Evolutionary conservation across 768 basidiomycete genomes (phyloP), one percentile per base, ranked within the genome.

Genomic region (Tylopilus plumbeoviolaceoides): DNA sequence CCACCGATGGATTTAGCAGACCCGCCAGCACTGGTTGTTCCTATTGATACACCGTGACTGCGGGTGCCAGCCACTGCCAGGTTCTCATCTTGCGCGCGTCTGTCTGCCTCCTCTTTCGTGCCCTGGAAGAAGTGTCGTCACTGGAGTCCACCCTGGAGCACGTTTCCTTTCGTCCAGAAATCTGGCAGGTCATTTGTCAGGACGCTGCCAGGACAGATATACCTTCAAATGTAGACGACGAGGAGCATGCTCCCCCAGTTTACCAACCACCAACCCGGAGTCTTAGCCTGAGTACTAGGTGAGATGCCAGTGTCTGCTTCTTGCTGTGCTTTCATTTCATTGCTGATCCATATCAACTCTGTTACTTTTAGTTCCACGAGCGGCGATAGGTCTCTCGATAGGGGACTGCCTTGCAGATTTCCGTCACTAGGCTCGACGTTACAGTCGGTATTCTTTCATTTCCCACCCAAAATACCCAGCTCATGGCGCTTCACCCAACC

Each of bases 101-200:
- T 33, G 8, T 38, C 14, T 23, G 15, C 21, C 18, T 31, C n/a
- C 40, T 33, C 35, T 18, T 14, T 35, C 18, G 31, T 17, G 12
- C 15, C 10, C 38, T 14, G 23, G 36, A 42, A 55, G 18, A 27
- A 42, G 35, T 11, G 12, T 39, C 8, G 20, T 42, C 15, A n/a
- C 6, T 25, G 4, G 23, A 25, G 49, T 33, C 11, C 58, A 47
- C 15, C 21, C 51, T 67, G 65, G 55, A 64, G 50, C 56, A 48
- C 28, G 5, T 54, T 3, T 50, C 11, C 27, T 15, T 47, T 27
- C 61, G 47, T 28, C 53, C 59, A 14, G 59, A 55, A 12, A 53
- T 66, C n/a, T 68, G 68, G 65, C 56, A 56, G 5, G 31, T 60
- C 41, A 42, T 68, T 31, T 50, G 40, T 25, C 63, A 59, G 47